Conservation (phyloP, 768 basidiomycete genomes). For the Suillus americanus region DNA sequence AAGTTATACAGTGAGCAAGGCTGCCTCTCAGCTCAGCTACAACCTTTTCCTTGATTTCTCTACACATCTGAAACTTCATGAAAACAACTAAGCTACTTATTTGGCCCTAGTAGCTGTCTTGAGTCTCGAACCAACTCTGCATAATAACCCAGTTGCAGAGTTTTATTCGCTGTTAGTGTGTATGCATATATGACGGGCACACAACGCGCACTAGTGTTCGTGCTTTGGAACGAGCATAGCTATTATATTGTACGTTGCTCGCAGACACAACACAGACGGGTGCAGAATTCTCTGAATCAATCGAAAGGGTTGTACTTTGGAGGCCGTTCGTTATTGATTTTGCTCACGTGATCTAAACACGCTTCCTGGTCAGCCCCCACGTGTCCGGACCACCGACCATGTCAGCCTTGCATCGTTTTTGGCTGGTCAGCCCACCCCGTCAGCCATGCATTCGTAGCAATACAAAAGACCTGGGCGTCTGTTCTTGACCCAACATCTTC, state of each 20-base stretch:
- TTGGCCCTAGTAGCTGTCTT: no score
- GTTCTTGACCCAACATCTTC: background rate
- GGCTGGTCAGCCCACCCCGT: conserved; percentile 11
- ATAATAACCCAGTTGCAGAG: background rate
- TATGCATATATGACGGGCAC: background rate
- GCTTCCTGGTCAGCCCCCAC: background rate
- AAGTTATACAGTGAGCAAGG: background rate
- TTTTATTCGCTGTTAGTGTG: background rate
- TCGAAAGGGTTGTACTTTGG: background rate
- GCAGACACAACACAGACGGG: no score
- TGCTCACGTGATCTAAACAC: background rate
- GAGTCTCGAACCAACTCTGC: background rate
- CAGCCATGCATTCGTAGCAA: conserved; percentile 12
- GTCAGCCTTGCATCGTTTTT: background rate
- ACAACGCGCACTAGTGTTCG: background rate
- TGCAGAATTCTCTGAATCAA: background rate
- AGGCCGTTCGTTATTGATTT: background rate
- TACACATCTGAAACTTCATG: background rate
- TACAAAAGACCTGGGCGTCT: conserved; percentile 7
- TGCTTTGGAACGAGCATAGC: background rate
- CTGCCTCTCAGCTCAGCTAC: background rate
- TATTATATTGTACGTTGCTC: no score
- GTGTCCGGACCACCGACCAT: background rate
- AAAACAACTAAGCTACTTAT: background rate
- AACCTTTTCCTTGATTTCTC: background rate